Evolutionary conservation across 768 basidiomycete species (phyloP), one percentile per base, ranked within the genome.

Genomic region (Lentinula raphanica): DNA sequence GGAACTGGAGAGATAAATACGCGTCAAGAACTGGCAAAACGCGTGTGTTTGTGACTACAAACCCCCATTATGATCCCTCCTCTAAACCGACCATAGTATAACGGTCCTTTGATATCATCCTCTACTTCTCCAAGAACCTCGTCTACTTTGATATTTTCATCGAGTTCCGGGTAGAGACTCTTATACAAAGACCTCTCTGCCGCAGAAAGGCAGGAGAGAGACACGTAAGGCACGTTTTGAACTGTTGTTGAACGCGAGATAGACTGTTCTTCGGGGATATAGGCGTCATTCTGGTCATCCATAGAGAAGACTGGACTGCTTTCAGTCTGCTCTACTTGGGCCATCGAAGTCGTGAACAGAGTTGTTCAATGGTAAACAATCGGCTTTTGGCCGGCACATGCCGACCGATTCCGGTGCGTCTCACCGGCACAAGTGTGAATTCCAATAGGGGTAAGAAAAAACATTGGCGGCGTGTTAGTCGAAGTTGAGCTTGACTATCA

Each of bases 11-110:
- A 54, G n/a, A 25, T 40, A 42, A 42, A 53, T 54, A 68, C 70
- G 71, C 69, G 68, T 74, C 58, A 72, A 54, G 59, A 15, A 39
- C 3, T 11, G 58, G 46, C 45, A n/a, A 58, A 49, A 58, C 56
- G 59, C 60, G 60, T 59, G 29, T 12, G 15, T 25, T 58, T 11
- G 2, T n/a, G 42, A 3, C 46, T 32, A 67, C 77, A 58, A 59
- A 87, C 88, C 72, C 79, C 84, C 63, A 80, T 76, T 11, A 79
- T 77, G 28, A 83, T 77, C n/a, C 84, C 87, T 48, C 78, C 78
- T 45, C 72, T 68, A 61, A 78, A 80, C 35, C 81, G 78, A 42
- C 83, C 88, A 69, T 79, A 91, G 66, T 84, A 89, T 64, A 77
- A 87, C 17, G 73, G 65, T n/a, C 68, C 65, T 21, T 62, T 64